Percentiles rank a stretch among this genome's conserved stretches.
Conservation (phyloP, 805 yeast species). For the Kodamaea sagamina region DNA sequence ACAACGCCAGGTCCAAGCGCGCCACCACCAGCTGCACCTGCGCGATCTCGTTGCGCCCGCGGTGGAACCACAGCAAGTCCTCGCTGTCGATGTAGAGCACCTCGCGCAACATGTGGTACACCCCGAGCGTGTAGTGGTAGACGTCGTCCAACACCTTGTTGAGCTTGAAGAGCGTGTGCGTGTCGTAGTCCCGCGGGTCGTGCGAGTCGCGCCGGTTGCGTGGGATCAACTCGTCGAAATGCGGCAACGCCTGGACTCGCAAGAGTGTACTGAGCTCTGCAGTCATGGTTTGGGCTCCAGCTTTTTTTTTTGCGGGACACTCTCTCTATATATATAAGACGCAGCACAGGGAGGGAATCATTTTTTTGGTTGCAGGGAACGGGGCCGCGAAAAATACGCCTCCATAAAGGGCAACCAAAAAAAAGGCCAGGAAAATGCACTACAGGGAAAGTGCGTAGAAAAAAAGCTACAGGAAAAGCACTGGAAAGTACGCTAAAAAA, state of each 20-base stretch:
- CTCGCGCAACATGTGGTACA: conserved; percentile 19
- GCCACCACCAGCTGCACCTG: conserved; percentile 23
- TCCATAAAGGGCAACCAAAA: too few relatives aligned
- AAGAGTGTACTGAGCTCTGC: conserved; percentile 5
- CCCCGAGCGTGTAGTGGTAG: conserved; percentile 23
- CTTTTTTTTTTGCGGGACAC: too few relatives aligned
- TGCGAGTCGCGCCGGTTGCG: background rate
- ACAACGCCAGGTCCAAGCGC: conserved; percentile 28
- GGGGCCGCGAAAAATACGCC: too few relatives aligned
- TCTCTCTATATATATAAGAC: too few relatives aligned
- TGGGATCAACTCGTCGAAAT: conserved; percentile 12
- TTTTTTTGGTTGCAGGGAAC: too few relatives aligned
- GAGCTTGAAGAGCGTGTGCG: conserved; percentile 28
- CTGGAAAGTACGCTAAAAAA: too few relatives aligned
- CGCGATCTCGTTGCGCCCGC: conserved; percentile 23
- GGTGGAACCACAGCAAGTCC: conserved; percentile 28
- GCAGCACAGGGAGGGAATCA: too few relatives aligned
- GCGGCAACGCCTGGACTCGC: conserved; percentile 10
- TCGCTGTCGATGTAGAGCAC: conserved; percentile 8
- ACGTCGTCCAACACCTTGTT: conserved; percentile 32
- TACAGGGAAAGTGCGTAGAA: too few relatives aligned
- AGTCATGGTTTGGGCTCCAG: background rate
- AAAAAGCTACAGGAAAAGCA: too few relatives aligned
- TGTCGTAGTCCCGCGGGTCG: conserved; percentile 3
- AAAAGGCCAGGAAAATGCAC: too few relatives aligned